Evolutionary conservation across 495 filamentous ascomycete genomes (phyloP).

Genomic region (Lasiosphaeria ovina): DNA sequence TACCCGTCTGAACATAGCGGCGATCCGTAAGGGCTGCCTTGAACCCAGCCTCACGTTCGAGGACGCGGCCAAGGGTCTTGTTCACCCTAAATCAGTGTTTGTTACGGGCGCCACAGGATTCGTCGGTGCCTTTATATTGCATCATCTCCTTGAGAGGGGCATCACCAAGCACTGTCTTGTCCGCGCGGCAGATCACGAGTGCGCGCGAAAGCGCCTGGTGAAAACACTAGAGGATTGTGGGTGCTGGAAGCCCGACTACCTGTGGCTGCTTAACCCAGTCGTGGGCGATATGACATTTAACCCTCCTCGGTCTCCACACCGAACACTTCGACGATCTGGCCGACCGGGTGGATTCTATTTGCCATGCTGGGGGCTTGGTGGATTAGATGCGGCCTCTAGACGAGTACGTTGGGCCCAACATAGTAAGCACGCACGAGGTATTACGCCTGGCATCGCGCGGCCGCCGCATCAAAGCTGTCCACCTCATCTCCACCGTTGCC

Average conservation of each 20-base stretch:
- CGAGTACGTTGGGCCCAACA: conserved; percentile 36
- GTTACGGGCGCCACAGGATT: conserved; percentile 37
- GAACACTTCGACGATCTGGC: conserved; percentile 28
- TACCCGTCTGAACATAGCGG: conserved; percentile 15
- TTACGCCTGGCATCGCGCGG: conserved; percentile 33
- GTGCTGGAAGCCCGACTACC: conserved; percentile 26
- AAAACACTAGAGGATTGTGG: conserved; percentile 9
- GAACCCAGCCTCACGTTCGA: conserved; percentile 24
- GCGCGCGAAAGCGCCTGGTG: background rate
- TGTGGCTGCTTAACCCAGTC: conserved; percentile 21
- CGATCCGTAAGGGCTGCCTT: conserved; percentile 23
- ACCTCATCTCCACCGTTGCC: conserved; percentile 34
- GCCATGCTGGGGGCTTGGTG: conserved; percentile 33
- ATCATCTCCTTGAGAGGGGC: conserved; percentile 27
- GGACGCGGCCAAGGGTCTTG: conserved; percentile 13
- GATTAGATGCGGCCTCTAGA: conserved; percentile 37
- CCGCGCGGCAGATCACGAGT: conserved; percentile 20
- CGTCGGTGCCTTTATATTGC: conserved; percentile 33
- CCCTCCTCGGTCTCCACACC: conserved; percentile 26
- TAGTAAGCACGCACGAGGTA: conserved; percentile 35
- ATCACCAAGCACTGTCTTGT: conserved; percentile 29
- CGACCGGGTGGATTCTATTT: conserved; percentile 27
- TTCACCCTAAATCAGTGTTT: conserved; percentile 19
- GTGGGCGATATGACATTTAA: conserved; percentile 30
- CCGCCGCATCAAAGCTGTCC: conserved; percentile 29